Evolutionary conservation across 2,329 filamentous ascomycete genomes (phyloP).

Genomic region (Colletotrichum sp.): DNA sequence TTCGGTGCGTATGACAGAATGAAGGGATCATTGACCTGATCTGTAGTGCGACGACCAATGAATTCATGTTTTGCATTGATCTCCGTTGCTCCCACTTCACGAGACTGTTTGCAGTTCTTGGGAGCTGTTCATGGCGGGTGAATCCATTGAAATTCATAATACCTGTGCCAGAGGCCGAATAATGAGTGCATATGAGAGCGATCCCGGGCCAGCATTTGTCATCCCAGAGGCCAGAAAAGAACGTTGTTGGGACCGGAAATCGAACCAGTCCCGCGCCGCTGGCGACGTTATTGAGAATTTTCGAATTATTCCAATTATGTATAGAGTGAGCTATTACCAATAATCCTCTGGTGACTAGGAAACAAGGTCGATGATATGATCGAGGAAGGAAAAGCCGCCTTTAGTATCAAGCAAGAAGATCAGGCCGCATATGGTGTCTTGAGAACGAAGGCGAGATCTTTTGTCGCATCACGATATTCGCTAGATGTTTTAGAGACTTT

Average conservation of each 20-base stretch:
- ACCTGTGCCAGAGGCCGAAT: not conserved
- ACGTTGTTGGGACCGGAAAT: not conserved
- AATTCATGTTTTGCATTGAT: not conserved
- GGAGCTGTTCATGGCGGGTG: not conserved
- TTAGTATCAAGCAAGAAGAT: too few relatives aligned
- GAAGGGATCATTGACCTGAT: not conserved
- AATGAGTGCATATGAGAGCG: not conserved
- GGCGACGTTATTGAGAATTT: not conserved
- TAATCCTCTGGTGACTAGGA: not conserved
- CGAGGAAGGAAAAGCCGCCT: too few relatives aligned
- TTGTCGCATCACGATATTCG: too few relatives aligned
- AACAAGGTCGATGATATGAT: not conserved
- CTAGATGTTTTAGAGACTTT: too few relatives aligned
- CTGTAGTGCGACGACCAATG: not conserved
- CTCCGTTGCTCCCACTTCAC: not conserved
- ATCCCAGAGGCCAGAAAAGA: not conserved
- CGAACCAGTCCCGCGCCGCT: not conserved
- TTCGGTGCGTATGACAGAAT: not conserved
- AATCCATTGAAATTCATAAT: rapidly evolving
- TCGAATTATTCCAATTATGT: not conserved
- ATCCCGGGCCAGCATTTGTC: not conserved
- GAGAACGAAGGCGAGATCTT: too few relatives aligned
- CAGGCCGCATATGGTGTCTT: too few relatives aligned
- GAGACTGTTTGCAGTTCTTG: not conserved
- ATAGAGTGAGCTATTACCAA: not conserved